A percentile compares a stretch with the other conserved stretches of the same genome.
Conservation (phyloP, 345 rosid species). For the Heritiera fomes region DNA sequence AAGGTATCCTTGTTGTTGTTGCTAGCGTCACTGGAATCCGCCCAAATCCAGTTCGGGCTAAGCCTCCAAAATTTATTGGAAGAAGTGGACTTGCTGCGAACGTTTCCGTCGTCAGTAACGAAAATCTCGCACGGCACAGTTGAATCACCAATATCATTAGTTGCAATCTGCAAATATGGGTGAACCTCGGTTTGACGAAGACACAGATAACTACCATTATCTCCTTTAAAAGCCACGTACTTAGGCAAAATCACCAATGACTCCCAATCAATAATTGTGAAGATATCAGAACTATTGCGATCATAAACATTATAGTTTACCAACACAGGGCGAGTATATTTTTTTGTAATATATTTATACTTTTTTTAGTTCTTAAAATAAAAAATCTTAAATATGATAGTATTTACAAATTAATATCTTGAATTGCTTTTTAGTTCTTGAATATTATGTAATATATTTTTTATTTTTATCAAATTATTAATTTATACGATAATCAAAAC, state of each 20-base stretch:
- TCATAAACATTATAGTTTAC: neutral
- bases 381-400: too few relatives aligned
- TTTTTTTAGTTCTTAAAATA: too few relatives aligned
- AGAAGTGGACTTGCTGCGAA: neutral
- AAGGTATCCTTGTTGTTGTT: slow-evolving; percentile 1
- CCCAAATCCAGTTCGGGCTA: neutral
- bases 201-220: neutral
- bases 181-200: too few relatives aligned
- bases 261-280: neutral
- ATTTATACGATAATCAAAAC: too few relatives aligned
- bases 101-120: neutral
- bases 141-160: neutral
- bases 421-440: too few relatives aligned
- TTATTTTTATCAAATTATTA: too few relatives aligned
- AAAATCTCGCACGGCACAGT: neutral
- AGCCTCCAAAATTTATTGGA: neutral
- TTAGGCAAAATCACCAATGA: neutral
- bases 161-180: too few relatives aligned
- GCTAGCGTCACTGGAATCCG: neutral
- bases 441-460: too few relatives aligned
- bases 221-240: slow-evolving; percentile 6
- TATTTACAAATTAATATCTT: too few relatives aligned
- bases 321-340: neutral
- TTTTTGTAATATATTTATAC: neutral
- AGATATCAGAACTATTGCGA: neutral